Evolutionary conservation across 371 early-diverging fungal genomes (phyloP), one percentile per base, ranked within the genome.

Genomic region (Mortierella sp.): DNA sequence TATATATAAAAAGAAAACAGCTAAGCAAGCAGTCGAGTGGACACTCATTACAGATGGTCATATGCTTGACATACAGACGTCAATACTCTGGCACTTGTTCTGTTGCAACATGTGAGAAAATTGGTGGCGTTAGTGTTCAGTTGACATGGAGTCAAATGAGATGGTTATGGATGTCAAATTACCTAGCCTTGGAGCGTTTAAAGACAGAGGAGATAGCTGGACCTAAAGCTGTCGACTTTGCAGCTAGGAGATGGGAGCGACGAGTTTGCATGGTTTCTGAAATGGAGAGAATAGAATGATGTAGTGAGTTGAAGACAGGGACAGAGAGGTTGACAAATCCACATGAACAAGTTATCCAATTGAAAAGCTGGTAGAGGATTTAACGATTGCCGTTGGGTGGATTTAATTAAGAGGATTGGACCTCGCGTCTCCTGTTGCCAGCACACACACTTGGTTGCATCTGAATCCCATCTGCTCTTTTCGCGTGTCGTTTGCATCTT

Each of bases 61-160:
- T 50, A 50, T 48, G 50, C 10, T 28, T 19, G 19, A 10, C 15
- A 48, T 67, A 66, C 71, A 0, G 59, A 9, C 9, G 55, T 58
- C 32, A 63, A 9, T 5, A 60, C 32, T 33, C 74, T 61, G 11
- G 52, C 21, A 40, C 11, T 41, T 0, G 52, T 24, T 33, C 74
- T 70, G 55, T 45, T 8, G 11, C 22, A 15, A 10, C 5, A 24
- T 22, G 16, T 57, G 0, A 69, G 10, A 41, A 41, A 67, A 53
- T 74, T 79, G 71, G 80, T 79, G 80, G 80, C 80, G 80, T 74
- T 55, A 64, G 36, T 33, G 11, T 24, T 74, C 80, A 70, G 70
- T 57, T 41, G 70, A 73, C 28, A 45, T 43, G 15, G 3, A 28
- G 24, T 62, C 43, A 41, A 55, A 19, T 38, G 62, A 15, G 33